These are phyloP conservation scores for Zychaea mexicana DNA, from an alignment of 371 early-diverging fungal species.

Conservation along the genomic window DNA sequence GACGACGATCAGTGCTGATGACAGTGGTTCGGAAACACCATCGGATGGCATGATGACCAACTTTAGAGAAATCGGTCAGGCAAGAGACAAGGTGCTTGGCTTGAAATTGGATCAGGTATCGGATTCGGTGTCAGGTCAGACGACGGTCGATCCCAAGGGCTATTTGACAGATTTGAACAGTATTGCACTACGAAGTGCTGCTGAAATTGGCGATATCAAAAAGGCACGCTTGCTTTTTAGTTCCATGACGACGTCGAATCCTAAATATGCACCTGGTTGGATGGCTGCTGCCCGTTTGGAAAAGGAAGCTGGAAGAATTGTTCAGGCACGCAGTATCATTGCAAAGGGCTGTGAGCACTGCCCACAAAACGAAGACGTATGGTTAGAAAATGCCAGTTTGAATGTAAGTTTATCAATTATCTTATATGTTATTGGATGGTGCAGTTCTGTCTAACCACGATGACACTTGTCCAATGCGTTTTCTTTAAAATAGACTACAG, in stretches of 20 bases:
- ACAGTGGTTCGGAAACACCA: constrained; percentile 49
- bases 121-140: constrained; percentile 79
- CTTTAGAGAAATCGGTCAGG: constrained; percentile 92
- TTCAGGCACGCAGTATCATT: constrained; percentile 84
- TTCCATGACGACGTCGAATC: constrained; percentile 91
- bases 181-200: constrained; percentile 78
- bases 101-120: constrained; percentile 85
- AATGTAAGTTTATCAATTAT: constrained; percentile 46
- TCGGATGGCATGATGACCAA: constrained; percentile 75
- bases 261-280: constrained; percentile 96
- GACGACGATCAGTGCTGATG: constrained; percentile 59
- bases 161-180: constrained; percentile 93
- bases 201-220: constrained; percentile 94
- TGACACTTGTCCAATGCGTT: neutral
- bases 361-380: constrained; percentile 92
- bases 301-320: constrained; percentile 86
- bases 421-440: neutral
- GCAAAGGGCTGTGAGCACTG: constrained; percentile 94
- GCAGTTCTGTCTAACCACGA: neutral
- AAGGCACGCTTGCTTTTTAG: constrained; percentile 87
- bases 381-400: constrained; percentile 94
- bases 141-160: constrained; percentile 91
- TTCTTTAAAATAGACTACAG: constrained; percentile 40
- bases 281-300: constrained; percentile 97
- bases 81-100: constrained; percentile 88